Evolutionary conservation across 2,329 filamentous ascomycete genomes (phyloP), one percentile per base, ranked within the genome.

Genomic region (Xylaria hypoxylon): DNA sequence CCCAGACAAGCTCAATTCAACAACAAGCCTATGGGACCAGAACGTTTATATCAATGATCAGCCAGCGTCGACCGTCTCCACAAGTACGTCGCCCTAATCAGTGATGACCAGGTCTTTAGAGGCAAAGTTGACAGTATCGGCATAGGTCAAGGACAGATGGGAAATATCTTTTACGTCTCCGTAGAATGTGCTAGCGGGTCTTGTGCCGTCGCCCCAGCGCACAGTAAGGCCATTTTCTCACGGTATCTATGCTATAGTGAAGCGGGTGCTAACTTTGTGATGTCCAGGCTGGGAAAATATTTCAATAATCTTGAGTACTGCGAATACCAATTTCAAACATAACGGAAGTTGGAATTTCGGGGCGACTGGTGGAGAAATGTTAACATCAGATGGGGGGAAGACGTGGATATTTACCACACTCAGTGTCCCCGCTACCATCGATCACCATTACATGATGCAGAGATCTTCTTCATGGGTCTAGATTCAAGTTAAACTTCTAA

Each of bases 351-450:
- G 58, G 63, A 51, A 60, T n/a, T 61, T 35, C 17, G 57, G 57
- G 15, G 63, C 63, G 17, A 62, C 63, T 24, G 63, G 63, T 13
- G 63, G 63, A 17, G 44, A 65, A 50, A 65, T 65, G 63, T 15
- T 51, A 28, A 61, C 57, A 5, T 3, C 57, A 33, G 63, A 65
- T 38, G 57, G 57, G 1, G 58, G 63, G 10, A 56, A 56, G 50
- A 62, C 63, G 8, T 65, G 63, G 57, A 22, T 28, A 10, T 57
- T 65, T 31, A 50, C 57, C 7, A 61, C 57, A 7, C 51, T 65
- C 17, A 56, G 38, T 26, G 22, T 65, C 35, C 62, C 62, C 13
- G 22, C 24, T 42, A 60, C 47, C 5, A 48, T n/a, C 15, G 52
- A 40, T n/a, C 57, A 35, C 26, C 1, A 13, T 6, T 50, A 10